Conservation (phyloP, 2,329 filamentous ascomycete species). For the Arthrobotrys conoides region DNA sequence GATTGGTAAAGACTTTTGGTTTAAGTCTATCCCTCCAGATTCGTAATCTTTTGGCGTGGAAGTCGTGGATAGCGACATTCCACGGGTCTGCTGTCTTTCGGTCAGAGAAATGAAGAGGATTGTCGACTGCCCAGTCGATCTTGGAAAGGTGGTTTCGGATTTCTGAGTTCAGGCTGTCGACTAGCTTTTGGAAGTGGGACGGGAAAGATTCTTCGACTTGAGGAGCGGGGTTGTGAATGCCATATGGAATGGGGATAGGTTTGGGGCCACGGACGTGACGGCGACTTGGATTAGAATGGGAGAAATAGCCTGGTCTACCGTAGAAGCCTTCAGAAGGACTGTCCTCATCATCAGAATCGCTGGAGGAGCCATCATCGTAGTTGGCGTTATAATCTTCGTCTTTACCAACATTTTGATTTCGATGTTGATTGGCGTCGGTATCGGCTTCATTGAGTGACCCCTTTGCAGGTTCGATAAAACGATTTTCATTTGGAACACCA, state of each 20-base stretch:
- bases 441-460: not conserved
- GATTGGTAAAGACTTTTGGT: not conserved
- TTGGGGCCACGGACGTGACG: not conserved
- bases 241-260: not conserved
- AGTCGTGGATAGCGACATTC: constrained; percentile 1
- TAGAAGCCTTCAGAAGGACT: not conserved
- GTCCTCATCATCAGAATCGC: not conserved
- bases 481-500: no score
- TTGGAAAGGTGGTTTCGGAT: not conserved
- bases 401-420: not conserved
- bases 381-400: not conserved
- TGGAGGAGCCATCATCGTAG: not conserved
- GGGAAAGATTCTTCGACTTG: not conserved
- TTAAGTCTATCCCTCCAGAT: not conserved
- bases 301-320: no score
- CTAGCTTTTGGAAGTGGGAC: not conserved
- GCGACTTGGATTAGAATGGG: not conserved
- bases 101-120: not conserved
- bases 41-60: constrained; percentile 21
- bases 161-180: not conserved
- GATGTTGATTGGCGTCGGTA: not conserved
- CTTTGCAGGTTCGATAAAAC: no score
- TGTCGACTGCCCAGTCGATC: not conserved
- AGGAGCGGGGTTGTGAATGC: not conserved
- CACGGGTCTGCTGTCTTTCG: not conserved